Conservation (phyloP, 176 grass and related monocot species). For the Ensete ventricosum region DNA sequence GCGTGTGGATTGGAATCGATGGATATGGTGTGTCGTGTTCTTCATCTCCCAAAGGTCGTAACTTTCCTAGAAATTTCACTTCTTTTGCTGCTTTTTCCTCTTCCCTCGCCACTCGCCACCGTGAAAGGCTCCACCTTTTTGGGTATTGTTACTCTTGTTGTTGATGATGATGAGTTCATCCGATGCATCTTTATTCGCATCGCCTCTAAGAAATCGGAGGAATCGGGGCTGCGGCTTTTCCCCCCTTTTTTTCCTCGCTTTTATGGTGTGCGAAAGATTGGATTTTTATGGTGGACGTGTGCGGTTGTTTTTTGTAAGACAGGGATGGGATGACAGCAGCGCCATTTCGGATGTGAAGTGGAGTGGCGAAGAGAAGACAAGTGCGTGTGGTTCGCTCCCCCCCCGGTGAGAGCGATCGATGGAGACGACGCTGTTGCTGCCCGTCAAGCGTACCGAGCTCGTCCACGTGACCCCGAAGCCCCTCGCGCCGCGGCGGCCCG, state of each 20-base stretch:
- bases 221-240: background rate
- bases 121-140: background rate
- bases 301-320: background rate
- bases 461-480: constrained; percentile 41
- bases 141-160: background rate
- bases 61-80: background rate
- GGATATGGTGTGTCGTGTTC: background rate
- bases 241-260: background rate
- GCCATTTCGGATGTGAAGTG: background rate
- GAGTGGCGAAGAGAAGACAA: background rate
- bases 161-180: background rate
- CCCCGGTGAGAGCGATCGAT: background rate
- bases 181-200: background rate
- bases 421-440: constrained; percentile 12
- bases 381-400: background rate
- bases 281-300: background rate
- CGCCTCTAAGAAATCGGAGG: background rate
- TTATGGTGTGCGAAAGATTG: background rate
- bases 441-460: constrained; percentile 55
- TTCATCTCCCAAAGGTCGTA: background rate
- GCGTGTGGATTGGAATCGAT: background rate
- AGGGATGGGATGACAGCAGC: background rate
- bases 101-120: background rate
- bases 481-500: background rate
- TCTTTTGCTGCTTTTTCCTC: background rate